Conservation (phyloP, 2,329 filamentous ascomycete genomes). For the Drechslerella coelobrocha region DNA sequence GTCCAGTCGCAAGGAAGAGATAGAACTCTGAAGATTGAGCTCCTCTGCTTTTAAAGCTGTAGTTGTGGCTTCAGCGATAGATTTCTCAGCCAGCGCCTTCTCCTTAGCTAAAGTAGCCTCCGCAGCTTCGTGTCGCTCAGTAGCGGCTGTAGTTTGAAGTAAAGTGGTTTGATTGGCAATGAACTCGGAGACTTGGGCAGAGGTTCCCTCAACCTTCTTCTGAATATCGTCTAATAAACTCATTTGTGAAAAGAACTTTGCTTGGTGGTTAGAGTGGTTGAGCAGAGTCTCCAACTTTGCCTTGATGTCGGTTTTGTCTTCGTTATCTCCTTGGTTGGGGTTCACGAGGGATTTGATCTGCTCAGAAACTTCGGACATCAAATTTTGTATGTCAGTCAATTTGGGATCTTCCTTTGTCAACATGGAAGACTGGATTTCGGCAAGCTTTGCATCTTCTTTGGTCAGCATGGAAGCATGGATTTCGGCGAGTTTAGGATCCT, state of each 20-base stretch:
- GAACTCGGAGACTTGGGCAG: slow-evolving; percentile 82
- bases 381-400: slow-evolving; percentile 26
- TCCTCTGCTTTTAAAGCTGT: slow-evolving; percentile 61
- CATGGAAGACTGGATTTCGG: slow-evolving; percentile 37
- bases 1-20: slow-evolving; percentile 66
- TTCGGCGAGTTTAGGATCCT: slow-evolving; percentile 26
- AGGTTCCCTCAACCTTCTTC: slow-evolving; percentile 81
- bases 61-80: slow-evolving; percentile 64
- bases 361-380: slow-evolving; percentile 24
- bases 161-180: slow-evolving; percentile 72
- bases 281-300: slow-evolving; percentile 64
- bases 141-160: slow-evolving; percentile 51
- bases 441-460: slow-evolving; percentile 24
- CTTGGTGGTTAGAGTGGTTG: slow-evolving; percentile 70
- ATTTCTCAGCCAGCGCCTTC: slow-evolving; percentile 72
- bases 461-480: slow-evolving; percentile 38
- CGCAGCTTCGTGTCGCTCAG: slow-evolving; percentile 64
- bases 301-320: slow-evolving; percentile 55
- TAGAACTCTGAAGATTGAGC: slow-evolving; percentile 63
- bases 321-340: neutral
- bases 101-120: slow-evolving; percentile 83
- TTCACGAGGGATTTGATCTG: slow-evolving; percentile 25
- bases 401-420: slow-evolving; percentile 36
- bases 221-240: slow-evolving; percentile 88
- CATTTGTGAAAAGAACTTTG: slow-evolving; percentile 75